phyloP scores from a whole-genome alignment of 305 asterid species.

The Fraxinus velutina region DNA sequence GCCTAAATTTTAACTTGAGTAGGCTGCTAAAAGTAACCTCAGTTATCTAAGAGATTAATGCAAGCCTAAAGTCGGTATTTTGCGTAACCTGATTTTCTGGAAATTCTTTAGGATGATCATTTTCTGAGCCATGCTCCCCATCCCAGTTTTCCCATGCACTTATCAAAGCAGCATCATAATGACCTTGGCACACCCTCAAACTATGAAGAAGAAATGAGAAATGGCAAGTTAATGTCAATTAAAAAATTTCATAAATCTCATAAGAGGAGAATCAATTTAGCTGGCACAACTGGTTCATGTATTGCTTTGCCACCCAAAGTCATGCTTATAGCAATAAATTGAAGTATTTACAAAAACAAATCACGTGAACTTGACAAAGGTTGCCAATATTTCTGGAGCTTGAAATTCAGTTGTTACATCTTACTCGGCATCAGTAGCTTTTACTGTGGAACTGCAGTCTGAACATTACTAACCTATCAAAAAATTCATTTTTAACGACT shows the following conservation, averaged over 20 bases:
- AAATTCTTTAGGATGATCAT: constrained; percentile 45
- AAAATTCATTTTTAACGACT: not conserved
- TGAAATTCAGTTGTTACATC: not conserved
- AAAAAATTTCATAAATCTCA: not conserved
- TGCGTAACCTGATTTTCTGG: constrained; percentile 41
- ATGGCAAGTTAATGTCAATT: constrained; percentile 16
- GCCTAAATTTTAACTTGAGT: not conserved
- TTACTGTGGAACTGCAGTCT: not conserved
- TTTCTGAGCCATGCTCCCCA: constrained; percentile 64
- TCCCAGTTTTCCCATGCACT: constrained; percentile 98
- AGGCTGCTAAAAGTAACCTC: not conserved
- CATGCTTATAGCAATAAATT: not conserved
- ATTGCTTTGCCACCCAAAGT: not conserved
- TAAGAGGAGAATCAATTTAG: constrained; percentile 6
- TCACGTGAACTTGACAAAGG: not conserved
- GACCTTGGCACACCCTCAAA: constrained; percentile 82
- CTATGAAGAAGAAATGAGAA: constrained; percentile 39
- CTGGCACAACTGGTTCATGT: constrained; percentile 9
- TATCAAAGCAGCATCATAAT: constrained; percentile 64
- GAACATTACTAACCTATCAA: not conserved
- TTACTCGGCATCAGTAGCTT: not conserved
- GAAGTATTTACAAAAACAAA: not conserved
- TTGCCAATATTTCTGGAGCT: constrained; percentile 1
- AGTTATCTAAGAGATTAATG: constrained; percentile 11
- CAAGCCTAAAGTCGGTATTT: constrained; percentile 11